Evolutionary conservation across 306 rosid genomes (phyloP), one percentile per base, ranked within the genome.

Genomic region (Ceratonia siliqua): DNA sequence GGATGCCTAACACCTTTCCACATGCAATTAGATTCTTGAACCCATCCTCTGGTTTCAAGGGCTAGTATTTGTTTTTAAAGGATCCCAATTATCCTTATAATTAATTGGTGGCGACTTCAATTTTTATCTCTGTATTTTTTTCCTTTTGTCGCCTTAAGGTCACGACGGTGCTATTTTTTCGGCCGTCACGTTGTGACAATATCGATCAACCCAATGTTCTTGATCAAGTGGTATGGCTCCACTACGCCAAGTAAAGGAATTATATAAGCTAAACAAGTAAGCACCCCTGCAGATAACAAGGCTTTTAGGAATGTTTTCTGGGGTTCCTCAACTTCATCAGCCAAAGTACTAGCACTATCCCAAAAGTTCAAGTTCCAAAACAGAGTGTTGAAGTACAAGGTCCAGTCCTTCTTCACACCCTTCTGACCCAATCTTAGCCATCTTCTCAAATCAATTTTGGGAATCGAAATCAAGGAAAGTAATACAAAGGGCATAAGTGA

Each of bases 321-420:
- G 48, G 91, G 91, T 2, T 82, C 11, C 17, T 84, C 88, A 13
- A 87, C 85, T 77, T 87, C 91, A 12, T 88, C 88, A 10, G 91
- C 91, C 43, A 87, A 66, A 63, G 91, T 87, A 48, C 89, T 87
- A 20, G 79, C 89, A 59, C 46, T 87, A 46, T 87, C 89, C 92
- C 92, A 87, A 43, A 82, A 87, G 72, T 85, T 87, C 77, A 87
- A 27, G 81, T 85, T 87, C 89, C 92, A 87, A 45, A 85, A 85
- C 8, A 88, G 79, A 54, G 89, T 83, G 71, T 88, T 88, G 79
- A 85, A 63, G 50, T 80, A 88, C 73, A 85, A 59, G 6, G 78
- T 63, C 89, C 92, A 87, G 17, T 87, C 68, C 13, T 71, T 87
- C 18, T 74, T 68, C 30, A 75, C 83, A 45, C 89, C 89, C 62